phyloP scores from a whole-genome alignment of 768 basidiomycete species.

The Mrakia gelida region DNA sequence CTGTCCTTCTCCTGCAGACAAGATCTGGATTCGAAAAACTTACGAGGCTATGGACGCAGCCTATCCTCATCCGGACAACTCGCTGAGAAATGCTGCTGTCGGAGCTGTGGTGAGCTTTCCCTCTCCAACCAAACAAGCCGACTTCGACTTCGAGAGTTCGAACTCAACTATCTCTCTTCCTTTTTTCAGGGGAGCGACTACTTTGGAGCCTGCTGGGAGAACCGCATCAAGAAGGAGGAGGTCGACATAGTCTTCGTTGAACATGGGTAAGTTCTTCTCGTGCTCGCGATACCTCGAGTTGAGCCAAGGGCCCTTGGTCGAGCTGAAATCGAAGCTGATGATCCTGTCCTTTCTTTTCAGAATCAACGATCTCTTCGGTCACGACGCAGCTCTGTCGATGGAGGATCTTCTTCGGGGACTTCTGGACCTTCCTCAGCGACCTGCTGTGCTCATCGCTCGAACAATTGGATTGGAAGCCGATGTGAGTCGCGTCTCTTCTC shows the following conservation, averaged over 20 bases:
- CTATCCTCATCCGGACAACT: neutral
- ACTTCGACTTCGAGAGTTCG: too few relatives aligned
- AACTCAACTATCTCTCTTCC: too few relatives aligned
- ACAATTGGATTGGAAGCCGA: neutral
- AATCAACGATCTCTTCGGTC: neutral
- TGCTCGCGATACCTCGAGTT: too few relatives aligned
- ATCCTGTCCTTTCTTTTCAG: too few relatives aligned
- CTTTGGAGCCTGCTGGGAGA: constrained; percentile 3
- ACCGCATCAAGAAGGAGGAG: neutral
- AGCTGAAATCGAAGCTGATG: too few relatives aligned
- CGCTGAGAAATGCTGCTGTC: neutral
- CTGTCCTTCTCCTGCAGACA: neutral
- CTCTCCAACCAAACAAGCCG: too few relatives aligned
- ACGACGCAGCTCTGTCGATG: neutral
- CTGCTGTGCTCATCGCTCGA: neutral
- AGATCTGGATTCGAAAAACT: neutral
- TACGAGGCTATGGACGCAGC: neutral
- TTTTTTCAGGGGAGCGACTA: neutral
- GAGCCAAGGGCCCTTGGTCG: too few relatives aligned
- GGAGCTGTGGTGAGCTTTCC: neutral
- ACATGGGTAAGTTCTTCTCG: neutral
- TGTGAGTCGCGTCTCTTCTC: neutral
- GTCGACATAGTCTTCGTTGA: neutral
- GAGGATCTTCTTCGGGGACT: neutral
- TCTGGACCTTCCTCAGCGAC: neutral